Conservation (phyloP, 2,329 filamentous ascomycete species). For the Penicillium verrucosum region DNA sequence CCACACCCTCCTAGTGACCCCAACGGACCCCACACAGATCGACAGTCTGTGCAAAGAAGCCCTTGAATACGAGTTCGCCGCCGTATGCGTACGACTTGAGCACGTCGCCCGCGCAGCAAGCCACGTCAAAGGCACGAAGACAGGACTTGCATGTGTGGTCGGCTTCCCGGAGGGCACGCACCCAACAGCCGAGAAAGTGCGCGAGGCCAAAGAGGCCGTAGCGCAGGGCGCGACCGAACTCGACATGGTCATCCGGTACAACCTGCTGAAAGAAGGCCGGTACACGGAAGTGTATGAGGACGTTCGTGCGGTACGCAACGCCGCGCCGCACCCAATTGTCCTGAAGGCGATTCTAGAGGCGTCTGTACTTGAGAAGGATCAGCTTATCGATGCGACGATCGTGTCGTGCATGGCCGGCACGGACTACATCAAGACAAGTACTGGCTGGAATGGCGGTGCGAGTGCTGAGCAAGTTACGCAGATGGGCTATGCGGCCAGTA, state of each 20-base stretch:
- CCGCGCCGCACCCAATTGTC: conserved; percentile 42
- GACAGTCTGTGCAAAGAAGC: conserved; percentile 57
- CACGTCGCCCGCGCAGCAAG: conserved; percentile 51
- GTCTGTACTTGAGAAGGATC: conserved; percentile 46
- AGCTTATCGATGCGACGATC: conserved; percentile 54
- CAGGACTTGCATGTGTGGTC: conserved; percentile 57
- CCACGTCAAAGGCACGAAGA: conserved; percentile 43
- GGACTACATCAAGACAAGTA: conserved; percentile 61
- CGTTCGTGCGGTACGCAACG: conserved; percentile 50
- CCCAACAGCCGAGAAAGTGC: conserved; percentile 50
- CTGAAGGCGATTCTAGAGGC: conserved; percentile 61
- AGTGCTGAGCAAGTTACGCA: conserved; percentile 51
- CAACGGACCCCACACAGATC: conserved; percentile 48
- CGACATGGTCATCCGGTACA: conserved; percentile 59
- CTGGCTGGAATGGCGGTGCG: conserved; percentile 59
- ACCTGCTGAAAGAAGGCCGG: conserved; percentile 43
- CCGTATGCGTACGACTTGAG: conserved; percentile 57
- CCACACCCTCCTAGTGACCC: conserved; percentile 42
- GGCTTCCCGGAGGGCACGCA: conserved; percentile 60
- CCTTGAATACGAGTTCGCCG: conserved; percentile 39
- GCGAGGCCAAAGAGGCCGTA: conserved; percentile 51
- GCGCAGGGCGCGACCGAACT: conserved; percentile 53
- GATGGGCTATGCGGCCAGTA: conserved; percentile 52
- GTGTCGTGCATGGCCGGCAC: conserved; percentile 53
- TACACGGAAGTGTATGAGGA: conserved; percentile 54